phyloP scores from a whole-genome alignment of 1,139 yeast species.

The Geotrichum fermentans region DNA sequence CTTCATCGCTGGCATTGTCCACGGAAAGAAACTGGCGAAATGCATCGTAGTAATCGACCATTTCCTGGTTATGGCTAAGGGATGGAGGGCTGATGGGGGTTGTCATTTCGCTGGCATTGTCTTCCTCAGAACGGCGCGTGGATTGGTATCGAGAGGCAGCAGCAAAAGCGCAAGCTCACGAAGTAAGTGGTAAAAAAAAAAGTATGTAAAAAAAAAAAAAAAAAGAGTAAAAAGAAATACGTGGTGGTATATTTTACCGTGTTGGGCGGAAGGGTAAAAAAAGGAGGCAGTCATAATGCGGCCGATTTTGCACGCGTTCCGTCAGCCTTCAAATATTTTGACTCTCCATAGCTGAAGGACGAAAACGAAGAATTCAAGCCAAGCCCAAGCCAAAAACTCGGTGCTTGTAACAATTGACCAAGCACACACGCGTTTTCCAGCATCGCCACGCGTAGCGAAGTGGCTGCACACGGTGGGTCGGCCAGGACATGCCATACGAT shows the following conservation, averaged over 20 bases:
- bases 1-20: conserved; percentile 18
- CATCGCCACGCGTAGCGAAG: no score
- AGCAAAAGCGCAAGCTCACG: neutral
- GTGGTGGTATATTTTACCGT: no score
- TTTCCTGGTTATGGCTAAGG: conserved; percentile 1
- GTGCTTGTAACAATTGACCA: no score
- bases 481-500: no score
- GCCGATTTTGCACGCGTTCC: no score
- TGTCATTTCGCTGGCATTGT: conserved; percentile 1
- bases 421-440: no score
- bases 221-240: no score
- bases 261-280: neutral
- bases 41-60: conserved; percentile 12
- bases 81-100: neutral
- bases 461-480: no score
- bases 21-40: conserved; percentile 17
- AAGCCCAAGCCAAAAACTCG: no score
- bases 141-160: neutral
- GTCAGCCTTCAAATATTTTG: no score
- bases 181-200: neutral
- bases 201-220: neutral
- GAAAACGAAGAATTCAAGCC: no score
- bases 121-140: neutral
- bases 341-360: no score
- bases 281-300: neutral